Base-by-base conservation (phyloP, 1,284 basidiomycete genomes). In the Moesziomyces antarcticus region DNA sequence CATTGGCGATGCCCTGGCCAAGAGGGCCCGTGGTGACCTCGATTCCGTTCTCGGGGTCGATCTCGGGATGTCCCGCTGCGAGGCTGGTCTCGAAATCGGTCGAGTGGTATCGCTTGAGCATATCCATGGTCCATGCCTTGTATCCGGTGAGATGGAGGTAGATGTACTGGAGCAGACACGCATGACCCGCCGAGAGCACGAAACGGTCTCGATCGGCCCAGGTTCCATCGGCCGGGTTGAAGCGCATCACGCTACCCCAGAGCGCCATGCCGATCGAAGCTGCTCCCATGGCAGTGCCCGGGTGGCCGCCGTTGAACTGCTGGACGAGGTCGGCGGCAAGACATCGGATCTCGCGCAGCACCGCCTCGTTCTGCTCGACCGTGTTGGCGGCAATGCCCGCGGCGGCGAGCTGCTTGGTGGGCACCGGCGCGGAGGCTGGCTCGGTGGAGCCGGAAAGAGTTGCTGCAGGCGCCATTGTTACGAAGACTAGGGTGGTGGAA, bases 1-100 rank as follows among this genome's bases (percentile, higher is more conserved):
- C 93, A 84, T 94, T 95, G 75, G 91, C 89, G 84, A 97, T 91
- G 81, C 67, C 80, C 86, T 97, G 94, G 49, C 94, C 94, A 35
- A 97, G 90, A 67, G 94, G 94, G 66, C 94, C 94, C 61, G 94
- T 97, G 77, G 94, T 97, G 71, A 97, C 93, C 86, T 97, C 94
- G 70, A 97, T 89, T 78, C 94, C 94, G 77, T 93, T 66, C 9
- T 62, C 91, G 84, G 94, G 91, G 64, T 90, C 88, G 59, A 89
- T 87, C 85, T 97, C 94, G 25, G 93, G 93, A 87, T 96, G 93
- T 78, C 94, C 94, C 18, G 80, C 75, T 11, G 77, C 55, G 47
- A 56, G 55, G 10, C 47, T 50, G 16, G 61, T 76, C 49, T 69
- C 61, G 51, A 93, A 94, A 82, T 90, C 91, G 60, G 97, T 84